Base-by-base conservation (phyloP, 2,329 filamentous ascomycete species). In the Aspergillus spinulosporus region DNA sequence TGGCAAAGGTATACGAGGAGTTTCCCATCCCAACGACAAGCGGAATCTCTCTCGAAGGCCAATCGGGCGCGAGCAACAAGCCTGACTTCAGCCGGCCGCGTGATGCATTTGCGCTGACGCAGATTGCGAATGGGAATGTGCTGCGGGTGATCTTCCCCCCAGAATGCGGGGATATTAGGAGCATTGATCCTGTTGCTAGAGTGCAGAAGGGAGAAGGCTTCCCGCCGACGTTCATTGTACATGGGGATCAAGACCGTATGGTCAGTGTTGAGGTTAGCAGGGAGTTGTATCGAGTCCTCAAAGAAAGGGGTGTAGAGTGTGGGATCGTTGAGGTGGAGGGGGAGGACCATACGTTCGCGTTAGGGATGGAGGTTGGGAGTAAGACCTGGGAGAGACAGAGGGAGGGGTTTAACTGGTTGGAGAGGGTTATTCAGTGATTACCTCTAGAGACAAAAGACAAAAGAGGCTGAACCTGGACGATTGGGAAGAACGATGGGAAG, bases 341-440 rank as follows among this genome's bases (percentile, higher is more conserved):
- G 3, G 76, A 78, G 56, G 73, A 69, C n/a, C 76, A 78, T 59
- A 78, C 74, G 1, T 78, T 78, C 66, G 73, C 73, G 0, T 71
- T 68, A 2, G 72, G 66, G 57, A 78, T 78, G 75, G 57, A 69
- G 57, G 73, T 75, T 52, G 75, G 74, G 1, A 70, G 68, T 59
- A 55, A 49, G 60, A 66, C 65, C 49, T 68, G 67, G 66, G 59
- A 70, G 42, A 56, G 74, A 34, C 74, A 77, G 63, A 63, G 70
- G 28, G 47, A 66, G 57, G 75, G 75, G 4, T 78, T 78, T 60
- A 73, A 78, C 47, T 78, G 77, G 54, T 57, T 78, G 44, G 73
- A 77, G 59, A 32, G 45, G 11, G 31, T 68, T 34, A 65, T 68
- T 56, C 34, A 12, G 9, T 9, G 9, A 12, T 37, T 37, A 12